Evolutionary conservation across 1,139 yeast species (phyloP).

Genomic region (Sugiyamaella neomexicana): DNA sequence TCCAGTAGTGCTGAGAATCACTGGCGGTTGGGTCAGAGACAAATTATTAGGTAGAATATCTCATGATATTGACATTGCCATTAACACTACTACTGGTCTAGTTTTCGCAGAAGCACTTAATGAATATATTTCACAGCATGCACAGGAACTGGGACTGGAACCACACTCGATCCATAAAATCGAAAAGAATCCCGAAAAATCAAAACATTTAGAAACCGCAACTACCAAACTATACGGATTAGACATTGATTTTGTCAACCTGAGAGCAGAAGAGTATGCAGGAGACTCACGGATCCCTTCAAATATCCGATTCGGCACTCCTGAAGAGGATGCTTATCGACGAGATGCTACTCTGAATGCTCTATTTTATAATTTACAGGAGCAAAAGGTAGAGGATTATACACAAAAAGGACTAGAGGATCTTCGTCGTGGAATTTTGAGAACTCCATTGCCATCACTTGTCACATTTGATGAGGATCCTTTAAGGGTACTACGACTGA

Average conservation of each 20-base stretch:
- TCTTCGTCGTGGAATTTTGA: constrained; percentile 62
- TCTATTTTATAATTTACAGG: constrained; percentile 75
- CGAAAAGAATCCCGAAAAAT: constrained; percentile 89
- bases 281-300: constrained; percentile 71
- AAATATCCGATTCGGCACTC: constrained; percentile 68
- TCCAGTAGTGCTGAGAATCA: constrained; percentile 64
- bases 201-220: constrained; percentile 94
- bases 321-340: constrained; percentile 85
- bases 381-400: constrained; percentile 73
- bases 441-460: constrained; percentile 84
- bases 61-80: constrained; percentile 89
- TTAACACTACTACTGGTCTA: constrained; percentile 80
- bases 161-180: constrained; percentile 70
- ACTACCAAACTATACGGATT: constrained; percentile 80
- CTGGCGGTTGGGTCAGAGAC: constrained; percentile 99
- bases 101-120: constrained; percentile 72
- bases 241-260: constrained; percentile 89
- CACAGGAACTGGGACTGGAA: constrained; percentile 46
- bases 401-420: constrained; percentile 76
- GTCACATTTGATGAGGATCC: constrained; percentile 94
- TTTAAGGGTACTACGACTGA: constrained; percentile 74
- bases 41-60: constrained; percentile 76
- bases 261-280: constrained; percentile 84
- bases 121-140: constrained; percentile 47
- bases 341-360: constrained; percentile 95